Base-by-base conservation (phyloP, 169 alveolate genomes). In the Cryptosporidium bovis region DNA sequence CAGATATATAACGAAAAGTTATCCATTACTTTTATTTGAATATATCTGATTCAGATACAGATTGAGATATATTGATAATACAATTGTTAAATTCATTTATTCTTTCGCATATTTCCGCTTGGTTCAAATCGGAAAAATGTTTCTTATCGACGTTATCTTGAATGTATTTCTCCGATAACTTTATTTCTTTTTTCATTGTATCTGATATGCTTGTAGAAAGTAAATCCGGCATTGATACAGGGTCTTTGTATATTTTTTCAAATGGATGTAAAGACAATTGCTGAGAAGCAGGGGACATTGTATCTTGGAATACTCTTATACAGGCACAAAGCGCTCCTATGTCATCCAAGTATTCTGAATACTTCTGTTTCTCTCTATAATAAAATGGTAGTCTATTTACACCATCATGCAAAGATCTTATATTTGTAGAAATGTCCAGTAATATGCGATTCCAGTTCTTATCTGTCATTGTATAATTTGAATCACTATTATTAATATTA, bases 311-410 rank as follows among this genome's bases (percentile, higher is more conserved):
- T 13, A 77, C 71, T 24, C 87, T 15, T 36, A 77, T 62, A 40
- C 87, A 77, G 15, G 87, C 87, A 77, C 87, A 77, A 1, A 77
- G 51, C 10, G 87, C 87, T 18, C 87, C 87, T 58, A 77, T 77
- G 13, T 77, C 87, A 77, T 77, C 71, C 64, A 77, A 60, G 40
- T 77, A 77, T 60, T 77, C 77, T 5, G 87, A 71, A 40, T 77
- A 77, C 6, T 34, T 58, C 29, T 77, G 87, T 20, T 44, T 62
- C 34, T 60, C 69, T 60, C 64, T 56, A 48, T 34, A 62, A 40
- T 29, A 29, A 36, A 77, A 62, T 27, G 71, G 71, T 53, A 77
- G 24, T 44, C 87, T 55, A 50, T 66, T 77, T 7, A 77, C 71
- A 16, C 87, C 87, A 60, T 77, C 87, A 16, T 40, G 60, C 51